Evolutionary conservation across 495 filamentous ascomycete genomes (phyloP), one percentile per base, ranked within the genome.

Genomic region (Neurospora terricola): DNA sequence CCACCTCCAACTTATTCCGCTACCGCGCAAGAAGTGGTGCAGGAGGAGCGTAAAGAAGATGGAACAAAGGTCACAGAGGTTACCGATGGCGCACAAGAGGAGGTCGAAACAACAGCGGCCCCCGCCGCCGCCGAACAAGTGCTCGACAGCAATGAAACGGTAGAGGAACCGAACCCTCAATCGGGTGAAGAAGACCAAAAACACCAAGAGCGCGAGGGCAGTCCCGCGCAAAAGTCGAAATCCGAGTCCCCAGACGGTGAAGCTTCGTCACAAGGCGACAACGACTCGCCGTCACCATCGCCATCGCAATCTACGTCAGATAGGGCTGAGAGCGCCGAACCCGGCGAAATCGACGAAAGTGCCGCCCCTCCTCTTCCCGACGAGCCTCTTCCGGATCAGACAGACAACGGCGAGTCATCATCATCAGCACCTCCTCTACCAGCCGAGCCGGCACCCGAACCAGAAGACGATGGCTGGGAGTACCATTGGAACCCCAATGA

Each of bases 401-500:
- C 40, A 23, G 38, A 72, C 73, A 66, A 66, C 27, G 54, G 10
- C 73, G 76, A 37, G 73, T 36, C 54, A 14, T 66, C 54, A 6
- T 66, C 54, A 66, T 66, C 27, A 9, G 54, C 54, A 18, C 70
- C 36, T 10, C 38, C 70, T 74, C 78, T 21, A 83, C 86, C 5
- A 82, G 84, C 9, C 75, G 83, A 12, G 81, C 81, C 83, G n/a
- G 75, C 77, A 14, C 80, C 84, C 11, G 76, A 79, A 39, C 76
- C 78, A 37, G 72, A 82, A 74, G 93, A 97, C 75, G 94, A 98
- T 79, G 94, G 94, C 71, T 98, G 94, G 94, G 90, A 91, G 70
- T 90, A 89, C 34, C 84, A 94, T 72, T 98, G 94, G 94, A 93
- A 96, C 77, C 82, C 85, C 30, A 87, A 81, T 36, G 87, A 87